Base-by-base conservation (phyloP, 306 rosid genomes). In the Dicorynia guianensis region DNA sequence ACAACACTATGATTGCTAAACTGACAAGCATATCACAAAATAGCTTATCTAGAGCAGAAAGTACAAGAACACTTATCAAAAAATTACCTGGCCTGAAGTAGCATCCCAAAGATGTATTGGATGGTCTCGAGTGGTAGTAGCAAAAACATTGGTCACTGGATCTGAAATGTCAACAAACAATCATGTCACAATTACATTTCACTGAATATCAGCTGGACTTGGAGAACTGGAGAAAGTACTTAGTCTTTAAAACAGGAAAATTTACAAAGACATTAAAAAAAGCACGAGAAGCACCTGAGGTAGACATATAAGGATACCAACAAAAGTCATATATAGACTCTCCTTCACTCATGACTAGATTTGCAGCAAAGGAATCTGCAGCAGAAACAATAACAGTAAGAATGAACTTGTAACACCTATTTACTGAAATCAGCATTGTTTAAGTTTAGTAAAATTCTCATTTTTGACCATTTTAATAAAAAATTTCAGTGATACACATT, bases 71-170 rank as follows among this genome's bases (percentile, higher is more conserved):
- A 50, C 7, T 50, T 56, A 78, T 30, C 17, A 66, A 19, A 60
- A 25, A 50, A 64, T 73, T 79, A 95, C 98, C 97, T 92, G 88
- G 71, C 97, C 98, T 6, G 96, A 84, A 12, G 87, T 66, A 72
- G 96, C 97, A 89, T 95, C 98, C 98, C 97, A 95, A 48, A 95
- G 87, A 90, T 95, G 98, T 83, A 95, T 95, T 0, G 98, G 98
- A 90, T 92, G 98, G 68, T 92, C 96, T 1, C 92, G 93, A 50
- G 96, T 84, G 5, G 98, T 87, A 47, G 87, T 95, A 1, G 97
- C 98, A 63, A 92, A 92, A 84, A 95, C 98, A 85, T 84, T 83
- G 71, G 92, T 92, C 75, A 89, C 89, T 8, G 74, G 87, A 80
- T 95, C 98, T 95, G 89, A 82, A 84, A 86, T 25, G 60, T 49